Evolutionary conservation across 176 grass and related monocot genomes (phyloP), one percentile per base, ranked within the genome.

Genomic region (Oryza officinalis): DNA sequence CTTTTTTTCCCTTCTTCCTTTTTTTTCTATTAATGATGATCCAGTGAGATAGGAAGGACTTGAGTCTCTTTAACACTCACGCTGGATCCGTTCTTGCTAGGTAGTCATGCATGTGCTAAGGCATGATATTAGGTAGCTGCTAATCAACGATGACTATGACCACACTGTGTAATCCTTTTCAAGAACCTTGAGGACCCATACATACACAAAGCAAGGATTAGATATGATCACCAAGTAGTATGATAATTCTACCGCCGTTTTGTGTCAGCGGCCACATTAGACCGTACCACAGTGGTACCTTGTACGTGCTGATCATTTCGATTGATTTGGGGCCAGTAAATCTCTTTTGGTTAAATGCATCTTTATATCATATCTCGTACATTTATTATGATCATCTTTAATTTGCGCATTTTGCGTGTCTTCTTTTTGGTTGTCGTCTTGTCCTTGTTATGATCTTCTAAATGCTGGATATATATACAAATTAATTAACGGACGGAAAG

Each of bases 141-240:
- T 30, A 31, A 22, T 45, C 23, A 46, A 2, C 5, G 7, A 20
- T 44, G 44, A 67, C 33, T 17, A n/a, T 69, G 11, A 14, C 75
- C 41, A 65, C 59, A 66, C 4, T 0, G 1, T 64, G 65, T 2
- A 65, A 49, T 72, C 54, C 41, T 25, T 70, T 88, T 38, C 0
- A 12, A 78, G 52, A 26, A 78, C 86, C 69, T 14, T 12, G 13
- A 72, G 86, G 43, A 13, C 80, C 86, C 86, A 77, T 30, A 23
- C 25, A 23, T 28, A 43, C 40, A 35, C 70, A 26, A 30, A 27
- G 9, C 9, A 27, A 52, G 43, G 43, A 67, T 79, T 80, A 80
- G 68, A 30, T 33, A 28, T 66, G 72, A 76, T 31, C 15, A 67
- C 27, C 10, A 37, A 1, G 30, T 3, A 10, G 6, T 6, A 73